A percentile compares a stretch with the other conserved stretches of the same genome.
Evolutionary conservation across 139 green algal species (phyloP).

Genomic region (Chlorella sp.): DNA sequence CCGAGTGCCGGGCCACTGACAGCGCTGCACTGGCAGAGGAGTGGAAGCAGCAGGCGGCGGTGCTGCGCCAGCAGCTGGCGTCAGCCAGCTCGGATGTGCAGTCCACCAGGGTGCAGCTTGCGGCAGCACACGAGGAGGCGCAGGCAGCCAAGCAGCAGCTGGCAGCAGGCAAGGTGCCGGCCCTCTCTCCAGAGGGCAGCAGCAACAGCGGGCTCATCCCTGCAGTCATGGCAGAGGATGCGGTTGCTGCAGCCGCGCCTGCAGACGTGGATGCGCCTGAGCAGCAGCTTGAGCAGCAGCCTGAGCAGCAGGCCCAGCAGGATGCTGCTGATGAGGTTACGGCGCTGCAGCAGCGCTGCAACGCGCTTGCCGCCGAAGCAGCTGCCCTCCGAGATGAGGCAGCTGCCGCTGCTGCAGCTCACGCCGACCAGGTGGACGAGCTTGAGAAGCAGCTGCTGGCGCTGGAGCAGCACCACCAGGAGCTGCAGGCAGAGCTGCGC

Average conservation of each 20-base stretch:
- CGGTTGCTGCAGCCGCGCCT: neutral
- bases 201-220: too few relatives aligned
- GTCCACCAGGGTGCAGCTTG: neutral
- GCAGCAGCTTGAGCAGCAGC: neutral
- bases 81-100: neutral
- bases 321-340: too few relatives aligned
- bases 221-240: too few relatives aligned
- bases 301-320: neutral
- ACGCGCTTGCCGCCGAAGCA: neutral
- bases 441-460: neutral
- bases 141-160: too few relatives aligned
- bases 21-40: neutral
- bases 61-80: constrained; percentile 27
- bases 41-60: constrained; percentile 29
- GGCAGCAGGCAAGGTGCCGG: neutral
- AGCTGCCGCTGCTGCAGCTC: neutral
- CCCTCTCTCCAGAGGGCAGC: too few relatives aligned
- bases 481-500: neutral
- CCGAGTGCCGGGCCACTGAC: neutral
- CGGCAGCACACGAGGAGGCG: too few relatives aligned
- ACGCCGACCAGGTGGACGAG: neutral
- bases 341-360: neutral
- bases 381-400: neutral
- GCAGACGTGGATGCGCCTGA: too few relatives aligned
- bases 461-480: constrained; percentile 15